Base-by-base conservation (phyloP, 768 basidiomycete species). In the Suillus ampliporus region DNA sequence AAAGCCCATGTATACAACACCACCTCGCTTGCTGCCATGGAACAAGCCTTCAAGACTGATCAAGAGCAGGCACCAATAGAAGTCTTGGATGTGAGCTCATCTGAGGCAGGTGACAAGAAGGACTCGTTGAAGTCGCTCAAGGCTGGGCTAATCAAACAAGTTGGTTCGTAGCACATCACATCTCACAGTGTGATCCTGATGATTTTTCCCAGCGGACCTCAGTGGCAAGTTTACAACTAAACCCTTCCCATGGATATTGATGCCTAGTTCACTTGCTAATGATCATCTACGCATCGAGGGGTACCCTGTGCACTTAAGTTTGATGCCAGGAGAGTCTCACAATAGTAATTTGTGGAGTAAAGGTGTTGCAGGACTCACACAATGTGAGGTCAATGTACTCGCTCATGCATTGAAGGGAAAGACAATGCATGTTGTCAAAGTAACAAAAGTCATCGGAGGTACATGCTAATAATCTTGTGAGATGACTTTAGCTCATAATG, bases 1-100 rank as follows among this genome's bases (percentile, higher is more conserved):
- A 65, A 61, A 40, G 60, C 61, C 6, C 64, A 61, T 21, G 23
- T 65, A 4, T 65, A 57, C 15, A 41, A 41, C 15, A 41, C 40
- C 15, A 41, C 6, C 15, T 41, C 15, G 17, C 40, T 41, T 15
- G 3, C 43, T 44, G 43, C 43, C 10, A 9, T 44, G 43, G 43
- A 44, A 10, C n/a, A 44, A 19, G 2, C 43, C 5, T 44, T 44
- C 43, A 44, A 44, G 43, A 10, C 9, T 9, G 43, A 21, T n/a
- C 8, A n/a, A 10, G 43, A 44, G 41, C 41, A 43, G 43, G 10
- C 10, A 10, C n/a, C 9, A 3, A 44, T 44, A 44, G 43, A 44
- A 9, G 10, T 44, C 43, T 10, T 44, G 9, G 43, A 44, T 44
- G n/a, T 44, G n/a, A 44, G n/a, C 43, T 44, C 43, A 11, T 44